These are phyloP conservation scores for Aspergillus hancockii DNA, from an alignment of 495 filamentous ascomycete genomes.

Conservation along the genomic window DNA sequence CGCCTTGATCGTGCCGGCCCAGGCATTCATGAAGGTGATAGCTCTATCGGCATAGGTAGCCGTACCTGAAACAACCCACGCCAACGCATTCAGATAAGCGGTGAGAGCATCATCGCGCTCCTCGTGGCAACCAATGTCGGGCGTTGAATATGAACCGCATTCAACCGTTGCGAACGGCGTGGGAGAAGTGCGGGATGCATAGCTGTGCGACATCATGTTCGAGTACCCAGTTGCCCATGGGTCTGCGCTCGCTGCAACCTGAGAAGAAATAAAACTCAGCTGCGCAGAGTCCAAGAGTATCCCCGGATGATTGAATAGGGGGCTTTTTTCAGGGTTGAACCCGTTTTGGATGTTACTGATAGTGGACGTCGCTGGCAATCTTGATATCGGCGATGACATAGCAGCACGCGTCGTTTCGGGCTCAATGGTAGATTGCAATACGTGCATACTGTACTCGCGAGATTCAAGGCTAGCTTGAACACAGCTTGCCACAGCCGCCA, in stretches of 20 bases:
- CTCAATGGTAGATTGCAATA: too few relatives aligned
- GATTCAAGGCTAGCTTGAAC: too few relatives aligned
- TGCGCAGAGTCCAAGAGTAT: background rate
- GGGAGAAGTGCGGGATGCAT: background rate
- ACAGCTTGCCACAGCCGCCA: too few relatives aligned
- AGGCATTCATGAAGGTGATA: slow-evolving; percentile 30
- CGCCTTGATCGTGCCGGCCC: slow-evolving; percentile 19
- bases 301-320: too few relatives aligned
- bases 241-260: background rate
- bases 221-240: background rate
- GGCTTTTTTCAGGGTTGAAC: too few relatives aligned
- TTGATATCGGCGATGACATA: too few relatives aligned
- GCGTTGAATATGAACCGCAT: slow-evolving; percentile 26
- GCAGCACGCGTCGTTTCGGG: too few relatives aligned
- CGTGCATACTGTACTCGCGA: too few relatives aligned
- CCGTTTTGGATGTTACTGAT: too few relatives aligned
- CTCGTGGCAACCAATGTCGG: slow-evolving; percentile 24
- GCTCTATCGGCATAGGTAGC: slow-evolving; percentile 24
- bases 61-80: slow-evolving; percentile 21
- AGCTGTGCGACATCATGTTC: background rate
- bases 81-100: slow-evolving; percentile 29
- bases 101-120: slow-evolving; percentile 31
- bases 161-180: slow-evolving; percentile 20
- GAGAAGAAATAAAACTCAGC: background rate
- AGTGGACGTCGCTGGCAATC: too few relatives aligned